Evolutionary conservation across 257 asterid species (phyloP).

Genomic region (Haberlea rhodopensis): DNA sequence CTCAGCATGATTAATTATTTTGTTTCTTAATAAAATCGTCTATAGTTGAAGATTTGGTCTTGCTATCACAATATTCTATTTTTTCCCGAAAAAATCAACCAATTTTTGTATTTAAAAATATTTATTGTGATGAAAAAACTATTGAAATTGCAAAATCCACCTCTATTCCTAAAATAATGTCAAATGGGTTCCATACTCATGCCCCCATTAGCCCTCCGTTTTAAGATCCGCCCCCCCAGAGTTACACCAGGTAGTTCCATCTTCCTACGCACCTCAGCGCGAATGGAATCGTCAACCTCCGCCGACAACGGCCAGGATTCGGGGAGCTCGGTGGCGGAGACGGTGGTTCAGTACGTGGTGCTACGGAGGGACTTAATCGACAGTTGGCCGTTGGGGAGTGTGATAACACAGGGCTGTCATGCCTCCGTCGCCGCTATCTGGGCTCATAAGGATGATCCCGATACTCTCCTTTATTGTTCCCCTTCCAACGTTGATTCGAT

Average conservation of each 20-base stretch:
- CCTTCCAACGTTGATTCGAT: constrained; percentile 72
- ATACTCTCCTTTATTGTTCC: constrained; percentile 61
- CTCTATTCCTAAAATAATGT: background rate
- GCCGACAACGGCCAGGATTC: constrained; percentile 19
- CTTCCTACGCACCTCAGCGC: constrained; percentile 21
- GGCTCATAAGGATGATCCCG: constrained; percentile 65
- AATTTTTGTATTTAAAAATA: too few relatives aligned
- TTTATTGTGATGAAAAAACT: background rate
- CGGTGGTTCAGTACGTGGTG: constrained; percentile 80
- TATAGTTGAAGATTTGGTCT: too few relatives aligned
- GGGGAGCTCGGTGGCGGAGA: constrained; percentile 42
- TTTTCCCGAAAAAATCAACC: too few relatives aligned
- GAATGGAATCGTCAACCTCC: constrained; percentile 50
- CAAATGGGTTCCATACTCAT: constrained; percentile 33
- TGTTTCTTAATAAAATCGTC: too few relatives aligned
- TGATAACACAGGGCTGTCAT: constrained; percentile 92
- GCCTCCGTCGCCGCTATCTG: constrained; percentile 92
- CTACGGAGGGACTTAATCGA: constrained; percentile 85
- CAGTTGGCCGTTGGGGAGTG: constrained; percentile 91
- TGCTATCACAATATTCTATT: too few relatives aligned
- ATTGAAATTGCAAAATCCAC: constrained; percentile 2
- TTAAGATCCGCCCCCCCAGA: constrained; percentile 19
- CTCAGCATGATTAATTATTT: too few relatives aligned
- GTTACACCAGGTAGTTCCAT: constrained; percentile 20
- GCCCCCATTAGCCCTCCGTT: constrained; percentile 32